phyloP scores from a whole-genome alignment of 176 grass and related monocot genomes.

The Oryza rufipogon region DNA sequence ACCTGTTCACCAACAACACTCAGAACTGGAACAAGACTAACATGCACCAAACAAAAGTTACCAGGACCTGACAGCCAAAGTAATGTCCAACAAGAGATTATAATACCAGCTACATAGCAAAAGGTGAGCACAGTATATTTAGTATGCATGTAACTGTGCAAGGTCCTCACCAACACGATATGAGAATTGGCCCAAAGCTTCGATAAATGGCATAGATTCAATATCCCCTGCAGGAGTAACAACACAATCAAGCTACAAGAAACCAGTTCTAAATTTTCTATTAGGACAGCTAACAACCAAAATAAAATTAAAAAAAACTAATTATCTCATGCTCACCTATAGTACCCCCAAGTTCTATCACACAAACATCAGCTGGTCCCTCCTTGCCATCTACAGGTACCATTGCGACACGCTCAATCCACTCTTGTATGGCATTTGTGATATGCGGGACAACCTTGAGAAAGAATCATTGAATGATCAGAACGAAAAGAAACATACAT shows the following conservation, averaged over 20 bases:
- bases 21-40: constrained; percentile 88
- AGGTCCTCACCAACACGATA: constrained; percentile 68
- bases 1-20: constrained; percentile 91
- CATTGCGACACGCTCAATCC: constrained; percentile 66
- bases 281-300: constrained; percentile 20
- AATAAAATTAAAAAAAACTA: not conserved
- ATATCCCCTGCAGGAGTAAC: constrained; percentile 65
- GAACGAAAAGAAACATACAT: constrained; percentile 31
- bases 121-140: constrained; percentile 19
- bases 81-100: constrained; percentile 33
- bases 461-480: constrained; percentile 30
- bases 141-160: constrained; percentile 13
- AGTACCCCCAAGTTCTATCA: constrained; percentile 74
- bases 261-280: constrained; percentile 41
- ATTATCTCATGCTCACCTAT: constrained; percentile 55
- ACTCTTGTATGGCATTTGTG: constrained; percentile 85
- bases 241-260: constrained; percentile 47
- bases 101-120: not conserved
- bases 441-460: constrained; percentile 78
- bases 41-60: constrained; percentile 84
- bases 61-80: constrained; percentile 59
- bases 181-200: constrained; percentile 85
- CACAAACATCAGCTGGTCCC: constrained; percentile 71
- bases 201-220: constrained; percentile 89
- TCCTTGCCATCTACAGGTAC: constrained; percentile 77